Conservation (phyloP, 2,329 filamentous ascomycete species). For the Microdochium bolleyi region DNA sequence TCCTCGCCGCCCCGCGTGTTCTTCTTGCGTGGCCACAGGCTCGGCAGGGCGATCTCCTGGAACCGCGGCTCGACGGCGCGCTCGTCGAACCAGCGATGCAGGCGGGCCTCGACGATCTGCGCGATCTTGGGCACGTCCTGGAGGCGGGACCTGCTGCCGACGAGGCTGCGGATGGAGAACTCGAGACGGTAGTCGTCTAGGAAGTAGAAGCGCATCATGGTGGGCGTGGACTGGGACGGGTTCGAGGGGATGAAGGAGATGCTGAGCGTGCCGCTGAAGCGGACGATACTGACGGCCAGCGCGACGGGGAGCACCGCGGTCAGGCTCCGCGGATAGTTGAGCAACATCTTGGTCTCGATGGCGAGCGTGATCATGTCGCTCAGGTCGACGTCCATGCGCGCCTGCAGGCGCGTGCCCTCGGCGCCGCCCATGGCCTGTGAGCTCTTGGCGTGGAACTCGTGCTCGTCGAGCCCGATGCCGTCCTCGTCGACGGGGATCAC, state of each 20-base stretch:
- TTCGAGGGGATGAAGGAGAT: conserved; percentile 85
- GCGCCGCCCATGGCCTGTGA: conserved; percentile 26
- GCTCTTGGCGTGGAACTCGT: conserved; percentile 31
- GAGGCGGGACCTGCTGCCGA: conserved; percentile 70
- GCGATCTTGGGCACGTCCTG: conserved; percentile 87
- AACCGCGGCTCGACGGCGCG: conserved; percentile 79
- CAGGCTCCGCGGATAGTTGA: conserved; percentile 89
- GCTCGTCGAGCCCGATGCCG: conserved; percentile 46
- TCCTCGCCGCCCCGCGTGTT: conserved; percentile 71
- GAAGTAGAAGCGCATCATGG: conserved; percentile 92
- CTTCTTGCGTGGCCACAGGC: conserved; percentile 75
- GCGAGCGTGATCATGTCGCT: conserved; percentile 94
- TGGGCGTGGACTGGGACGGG: conserved; percentile 61
- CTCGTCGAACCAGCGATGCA: conserved; percentile 85
- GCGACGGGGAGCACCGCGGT: conserved; percentile 89
- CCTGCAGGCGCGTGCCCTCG: conserved; percentile 73
- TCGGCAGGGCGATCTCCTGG: conserved; percentile 78
- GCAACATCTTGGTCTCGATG: conserved; percentile 83
- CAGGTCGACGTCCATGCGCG: conserved; percentile 92
- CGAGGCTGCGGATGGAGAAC: conserved; percentile 70
- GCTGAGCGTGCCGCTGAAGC: conserved; percentile 90
- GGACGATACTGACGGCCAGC: conserved; percentile 80
- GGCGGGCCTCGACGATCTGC: conserved; percentile 68
- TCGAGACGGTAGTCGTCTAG: conserved; percentile 81
- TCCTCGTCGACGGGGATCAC: conserved; percentile 87